phyloP scores from a whole-genome alignment of 192 early-diverging fungal species.

The Gamsiella multidivaricata region DNA sequence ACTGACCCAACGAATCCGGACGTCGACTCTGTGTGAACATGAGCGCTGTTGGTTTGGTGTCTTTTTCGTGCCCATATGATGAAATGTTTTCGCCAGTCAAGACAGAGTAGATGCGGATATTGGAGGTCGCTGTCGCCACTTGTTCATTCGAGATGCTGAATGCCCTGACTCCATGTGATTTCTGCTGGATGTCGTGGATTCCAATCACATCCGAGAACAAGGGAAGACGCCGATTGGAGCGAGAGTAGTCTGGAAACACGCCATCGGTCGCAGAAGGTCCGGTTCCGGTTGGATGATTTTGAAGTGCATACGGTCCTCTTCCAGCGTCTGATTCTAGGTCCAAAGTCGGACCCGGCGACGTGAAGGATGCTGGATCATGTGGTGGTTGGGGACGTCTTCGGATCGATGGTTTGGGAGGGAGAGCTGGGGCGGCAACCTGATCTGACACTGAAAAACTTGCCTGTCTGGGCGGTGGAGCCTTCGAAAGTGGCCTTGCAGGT shows the following conservation, averaged over 20 bases:
- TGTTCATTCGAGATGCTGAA: slow-evolving; percentile 65
- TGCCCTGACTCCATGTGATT: slow-evolving; percentile 58
- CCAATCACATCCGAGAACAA: slow-evolving; percentile 53
- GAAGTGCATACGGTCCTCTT: not conserved
- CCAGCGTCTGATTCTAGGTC: slow-evolving; percentile 16
- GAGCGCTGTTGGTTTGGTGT: slow-evolving; percentile 62
- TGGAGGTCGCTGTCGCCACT: slow-evolving; percentile 59
- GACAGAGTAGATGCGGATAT: slow-evolving; percentile 57
- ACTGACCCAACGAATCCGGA: slow-evolving; percentile 66
- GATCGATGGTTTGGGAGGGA: slow-evolving; percentile 37
- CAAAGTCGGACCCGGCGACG: slow-evolving; percentile 1
- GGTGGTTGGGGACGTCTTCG: slow-evolving; percentile 30
- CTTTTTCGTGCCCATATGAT: slow-evolving; percentile 59
- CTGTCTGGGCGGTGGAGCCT: slow-evolving; percentile 8
- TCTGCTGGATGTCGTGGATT: slow-evolving; percentile 54
- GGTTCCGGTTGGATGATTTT: slow-evolving; percentile 15
- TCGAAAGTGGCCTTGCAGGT: slow-evolving; percentile 33
- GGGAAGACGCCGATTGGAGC: slow-evolving; percentile 69
- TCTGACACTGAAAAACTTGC: slow-evolving; percentile 10
- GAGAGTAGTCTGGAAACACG: slow-evolving; percentile 61
- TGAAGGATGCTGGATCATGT: slow-evolving; percentile 26
- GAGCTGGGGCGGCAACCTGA: slow-evolving; percentile 32
- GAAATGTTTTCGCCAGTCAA: slow-evolving; percentile 58
- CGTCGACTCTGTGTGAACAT: slow-evolving; percentile 66
- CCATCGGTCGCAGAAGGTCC: slow-evolving; percentile 18